Conservation (phyloP, 805 yeast species). For the Cephaloascus albidus region DNA sequence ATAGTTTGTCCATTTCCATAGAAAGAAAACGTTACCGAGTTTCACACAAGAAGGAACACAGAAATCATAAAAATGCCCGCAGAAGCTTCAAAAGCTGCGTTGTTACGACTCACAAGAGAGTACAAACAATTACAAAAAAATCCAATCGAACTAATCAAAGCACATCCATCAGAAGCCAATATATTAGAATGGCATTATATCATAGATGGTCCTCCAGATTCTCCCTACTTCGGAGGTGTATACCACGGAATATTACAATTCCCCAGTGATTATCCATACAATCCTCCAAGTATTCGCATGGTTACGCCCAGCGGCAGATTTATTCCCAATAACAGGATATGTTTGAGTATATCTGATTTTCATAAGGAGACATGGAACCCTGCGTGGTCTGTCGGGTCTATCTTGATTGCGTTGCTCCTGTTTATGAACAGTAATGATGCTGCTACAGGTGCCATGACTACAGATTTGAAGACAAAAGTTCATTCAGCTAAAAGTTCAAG, state of each 20-base stretch:
- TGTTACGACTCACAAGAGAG: neutral
- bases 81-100: neutral
- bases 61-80: neutral
- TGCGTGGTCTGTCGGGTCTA: constrained; percentile 4
- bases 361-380: constrained; percentile 7
- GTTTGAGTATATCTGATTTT: constrained; percentile 5
- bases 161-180: constrained; percentile 2
- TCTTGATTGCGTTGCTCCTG: neutral
- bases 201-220: constrained; percentile 3
- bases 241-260: constrained; percentile 67
- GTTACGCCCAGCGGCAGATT: constrained; percentile 40
- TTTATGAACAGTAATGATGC: neutral
- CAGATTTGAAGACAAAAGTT: neutral
- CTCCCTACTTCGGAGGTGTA: constrained; percentile 5
- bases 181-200: constrained; percentile 5
- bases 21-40: too few species aligned
- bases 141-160: neutral
- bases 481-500: neutral
- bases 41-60: too few species aligned
- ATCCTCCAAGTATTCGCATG: constrained; percentile 87
- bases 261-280: constrained; percentile 82
- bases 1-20: too few species aligned
- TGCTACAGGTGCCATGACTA: neutral
- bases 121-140: neutral
- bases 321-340: constrained; percentile 1